Conservation (phyloP, 768 basidiomycete species). For the Lactarius sp. region DNA sequence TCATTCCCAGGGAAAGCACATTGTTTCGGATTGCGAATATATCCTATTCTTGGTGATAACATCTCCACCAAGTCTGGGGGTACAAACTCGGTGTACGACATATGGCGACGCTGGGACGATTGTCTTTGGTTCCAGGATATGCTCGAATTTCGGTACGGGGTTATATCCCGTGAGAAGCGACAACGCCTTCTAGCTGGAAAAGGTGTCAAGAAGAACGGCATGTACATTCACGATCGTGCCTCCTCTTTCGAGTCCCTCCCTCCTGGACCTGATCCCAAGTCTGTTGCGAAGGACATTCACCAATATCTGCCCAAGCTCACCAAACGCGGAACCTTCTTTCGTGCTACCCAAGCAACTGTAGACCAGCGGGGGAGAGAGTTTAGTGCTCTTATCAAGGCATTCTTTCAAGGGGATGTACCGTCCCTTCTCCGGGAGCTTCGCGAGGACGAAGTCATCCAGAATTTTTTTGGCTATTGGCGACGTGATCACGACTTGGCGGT, state of each 20-base stretch:
- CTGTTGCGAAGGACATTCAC: constrained; percentile 67
- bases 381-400: constrained; percentile 48
- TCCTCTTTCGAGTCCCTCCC: constrained; percentile 85
- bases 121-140: constrained; percentile 70
- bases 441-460: constrained; percentile 49
- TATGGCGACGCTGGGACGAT: constrained; percentile 82
- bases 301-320: constrained; percentile 59
- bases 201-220: constrained; percentile 65
- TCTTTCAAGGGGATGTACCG: constrained; percentile 60
- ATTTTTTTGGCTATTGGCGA: constrained; percentile 79
- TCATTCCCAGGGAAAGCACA: constrained; percentile 21
- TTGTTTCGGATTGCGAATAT: constrained; percentile 29
- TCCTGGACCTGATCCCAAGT: constrained; percentile 73
- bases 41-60: constrained; percentile 21
- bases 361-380: constrained; percentile 62
- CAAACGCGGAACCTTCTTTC: constrained; percentile 70
- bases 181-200: constrained; percentile 64
- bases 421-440: constrained; percentile 63
- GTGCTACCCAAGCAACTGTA: constrained; percentile 59
- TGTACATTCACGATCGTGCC: constrained; percentile 66
- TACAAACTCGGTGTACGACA: constrained; percentile 51
- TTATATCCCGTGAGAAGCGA: constrained; percentile 62
- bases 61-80: constrained; percentile 26
- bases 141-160: constrained; percentile 60
- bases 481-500: constrained; percentile 59